These are phyloP conservation scores for Zygosaccharomyces gambellarensis DNA, from an alignment of 805 yeast species.

Conservation along the genomic window DNA sequence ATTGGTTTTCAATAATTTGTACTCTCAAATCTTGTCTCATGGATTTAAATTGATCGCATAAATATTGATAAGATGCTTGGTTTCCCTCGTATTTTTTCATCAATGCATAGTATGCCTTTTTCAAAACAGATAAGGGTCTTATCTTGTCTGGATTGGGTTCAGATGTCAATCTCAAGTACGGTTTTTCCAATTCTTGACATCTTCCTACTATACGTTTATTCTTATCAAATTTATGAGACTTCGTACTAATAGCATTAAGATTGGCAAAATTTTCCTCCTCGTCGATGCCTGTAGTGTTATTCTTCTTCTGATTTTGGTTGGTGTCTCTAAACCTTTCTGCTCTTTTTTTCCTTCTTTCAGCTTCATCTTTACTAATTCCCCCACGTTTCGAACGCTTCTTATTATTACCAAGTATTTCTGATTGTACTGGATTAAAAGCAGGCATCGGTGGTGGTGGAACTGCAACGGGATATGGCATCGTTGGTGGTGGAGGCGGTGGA, in stretches of 20 bases:
- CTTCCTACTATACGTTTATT: slow-evolving; percentile 54
- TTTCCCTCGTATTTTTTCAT: slow-evolving; percentile 46
- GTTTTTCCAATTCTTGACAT: slow-evolving; percentile 63
- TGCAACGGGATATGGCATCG: slow-evolving; percentile 3
- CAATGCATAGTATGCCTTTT: slow-evolving; percentile 52
- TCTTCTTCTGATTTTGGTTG: slow-evolving; percentile 10
- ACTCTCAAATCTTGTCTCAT: slow-evolving; percentile 91
- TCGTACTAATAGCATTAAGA: slow-evolving; percentile 30
- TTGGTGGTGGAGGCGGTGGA: slow-evolving; percentile 19
- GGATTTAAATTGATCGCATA: slow-evolving; percentile 87
- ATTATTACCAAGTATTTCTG: slow-evolving; percentile 5
- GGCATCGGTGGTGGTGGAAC: slow-evolving; percentile 12
- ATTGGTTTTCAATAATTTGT: slow-evolving; percentile 74
- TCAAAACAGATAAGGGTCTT: slow-evolving; percentile 63
- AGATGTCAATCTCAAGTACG: slow-evolving; percentile 78
- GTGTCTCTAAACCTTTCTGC: slow-evolving; percentile 35
- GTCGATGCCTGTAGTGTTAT: slow-evolving; percentile 7
- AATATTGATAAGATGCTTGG: slow-evolving; percentile 62
- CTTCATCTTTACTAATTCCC: slow-evolving; percentile 17
- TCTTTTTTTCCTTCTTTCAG: slow-evolving; percentile 32
- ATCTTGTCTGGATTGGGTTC: slow-evolving; percentile 84
- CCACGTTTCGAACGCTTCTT: slow-evolving; percentile 6
- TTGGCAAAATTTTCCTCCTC: slow-evolving; percentile 25
- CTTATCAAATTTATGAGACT: slow-evolving; percentile 32
- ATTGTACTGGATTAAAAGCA: neutral